Conservation (phyloP, 2,329 filamentous ascomycete genomes). For the Paraphaeosphaeria minitans region DNA sequence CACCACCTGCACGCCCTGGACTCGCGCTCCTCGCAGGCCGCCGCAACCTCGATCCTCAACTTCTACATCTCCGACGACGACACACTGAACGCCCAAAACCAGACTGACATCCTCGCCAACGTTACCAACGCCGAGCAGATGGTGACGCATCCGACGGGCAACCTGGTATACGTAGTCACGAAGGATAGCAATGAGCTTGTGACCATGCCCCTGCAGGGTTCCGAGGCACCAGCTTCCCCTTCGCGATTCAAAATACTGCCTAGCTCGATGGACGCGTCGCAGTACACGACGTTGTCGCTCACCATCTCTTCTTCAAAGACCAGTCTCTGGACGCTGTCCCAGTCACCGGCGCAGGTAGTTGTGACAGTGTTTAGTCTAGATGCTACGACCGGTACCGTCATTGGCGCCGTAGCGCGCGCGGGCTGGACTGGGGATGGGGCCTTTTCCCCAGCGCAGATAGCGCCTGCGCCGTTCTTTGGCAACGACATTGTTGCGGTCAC, state of each 20-base stretch:
- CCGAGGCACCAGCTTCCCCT: constrained; percentile 1
- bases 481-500: constrained; percentile 25
- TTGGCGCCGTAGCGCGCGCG: constrained; percentile 21
- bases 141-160: constrained; percentile 24
- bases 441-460: constrained; percentile 16
- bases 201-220: constrained; percentile 16
- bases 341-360: constrained; percentile 19
- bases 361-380: constrained; percentile 26
- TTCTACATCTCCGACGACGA: constrained; percentile 24
- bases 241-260: constrained; percentile 22
- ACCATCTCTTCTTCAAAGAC: constrained; percentile 25
- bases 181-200: constrained; percentile 28
- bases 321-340: constrained; percentile 29
- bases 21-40: constrained; percentile 17
- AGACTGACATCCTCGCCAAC: constrained; percentile 22
- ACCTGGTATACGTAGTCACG: constrained; percentile 26
- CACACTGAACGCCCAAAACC: constrained; percentile 18
- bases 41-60: constrained; percentile 26
- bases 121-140: constrained; percentile 26
- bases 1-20: constrained; percentile 28
- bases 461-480: constrained; percentile 21
- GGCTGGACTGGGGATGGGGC: constrained; percentile 22
- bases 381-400: constrained; percentile 24
- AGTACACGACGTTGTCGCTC: constrained; percentile 21
- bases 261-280: constrained; percentile 16